A percentile compares a stretch with the other conserved stretches of the same genome.
phyloP scores from a whole-genome alignment of 768 basidiomycete genomes.

The Phaffia australis region DNA sequence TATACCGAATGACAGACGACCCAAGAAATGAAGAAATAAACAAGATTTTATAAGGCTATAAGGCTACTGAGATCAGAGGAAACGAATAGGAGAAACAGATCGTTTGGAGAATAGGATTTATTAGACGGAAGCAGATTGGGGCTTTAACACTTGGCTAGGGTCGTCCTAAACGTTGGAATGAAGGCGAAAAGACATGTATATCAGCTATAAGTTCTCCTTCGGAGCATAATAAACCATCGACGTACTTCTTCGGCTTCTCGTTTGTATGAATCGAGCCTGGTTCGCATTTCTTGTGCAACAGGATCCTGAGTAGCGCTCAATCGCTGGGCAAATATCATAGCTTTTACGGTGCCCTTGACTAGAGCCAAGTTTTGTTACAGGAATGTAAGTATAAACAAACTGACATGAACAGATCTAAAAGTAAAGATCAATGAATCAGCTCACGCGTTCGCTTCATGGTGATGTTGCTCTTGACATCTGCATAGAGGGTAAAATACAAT shows the following conservation, averaged over 20 bases:
- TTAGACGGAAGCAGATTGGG: no score
- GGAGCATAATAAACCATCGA: neutral
- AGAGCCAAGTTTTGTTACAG: no score
- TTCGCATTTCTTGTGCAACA: slow-evolving; percentile 4
- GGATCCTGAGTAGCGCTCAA: slow-evolving; percentile 11
- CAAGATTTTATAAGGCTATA: no score
- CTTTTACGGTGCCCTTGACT: slow-evolving; percentile 23
- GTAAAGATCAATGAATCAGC: neutral
- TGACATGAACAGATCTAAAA: neutral
- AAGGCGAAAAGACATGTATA: no score
- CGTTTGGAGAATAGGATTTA: no score
- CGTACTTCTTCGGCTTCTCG: slow-evolving; percentile 17
- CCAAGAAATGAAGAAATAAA: no score
- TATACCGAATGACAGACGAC: no score
- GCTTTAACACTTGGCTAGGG: no score
- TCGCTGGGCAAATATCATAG: slow-evolving; percentile 23
- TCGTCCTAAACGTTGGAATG: no score
- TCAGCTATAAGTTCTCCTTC: no score
- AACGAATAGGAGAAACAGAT: no score
- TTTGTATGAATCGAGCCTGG: slow-evolving; percentile 17
- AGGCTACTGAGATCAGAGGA: no score
- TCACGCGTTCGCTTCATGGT: slow-evolving; percentile 19
- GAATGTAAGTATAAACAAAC: neutral
- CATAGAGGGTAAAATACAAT: slow-evolving; percentile 50
- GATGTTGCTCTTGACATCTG: slow-evolving; percentile 53